These are phyloP conservation scores for Colletotrichum higginsianum DNA, from an alignment of 2,329 filamentous ascomycete genomes.

Conservation along the genomic window DNA sequence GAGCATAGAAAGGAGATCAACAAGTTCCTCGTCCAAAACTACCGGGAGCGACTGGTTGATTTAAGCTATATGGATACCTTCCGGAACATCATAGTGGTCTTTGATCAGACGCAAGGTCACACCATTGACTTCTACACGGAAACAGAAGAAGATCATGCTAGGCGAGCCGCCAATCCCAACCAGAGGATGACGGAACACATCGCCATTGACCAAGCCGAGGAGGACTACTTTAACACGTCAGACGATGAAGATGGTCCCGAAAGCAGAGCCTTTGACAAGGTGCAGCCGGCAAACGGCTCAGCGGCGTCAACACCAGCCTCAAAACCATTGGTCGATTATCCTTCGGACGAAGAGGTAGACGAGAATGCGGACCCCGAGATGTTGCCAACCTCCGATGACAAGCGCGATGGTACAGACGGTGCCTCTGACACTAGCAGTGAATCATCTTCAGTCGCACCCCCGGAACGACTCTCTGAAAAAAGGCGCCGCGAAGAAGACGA, in stretches of 20 bases:
- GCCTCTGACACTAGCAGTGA: slow-evolving; percentile 33
- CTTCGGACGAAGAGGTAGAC: slow-evolving; percentile 86
- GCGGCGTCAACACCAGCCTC: slow-evolving; percentile 65
- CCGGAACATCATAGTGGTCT: slow-evolving; percentile 79
- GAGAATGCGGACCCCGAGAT: slow-evolving; percentile 71
- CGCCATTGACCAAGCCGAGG: slow-evolving; percentile 82
- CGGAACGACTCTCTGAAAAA: slow-evolving; percentile 89
- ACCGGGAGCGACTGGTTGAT: slow-evolving; percentile 80
- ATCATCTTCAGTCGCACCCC: slow-evolving; percentile 64
- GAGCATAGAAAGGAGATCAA: slow-evolving; percentile 87
- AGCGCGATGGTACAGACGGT: slow-evolving; percentile 43
- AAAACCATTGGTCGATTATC: slow-evolving; percentile 90
- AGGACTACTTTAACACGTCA: slow-evolving; percentile 93
- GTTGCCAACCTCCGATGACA: slow-evolving; percentile 45
- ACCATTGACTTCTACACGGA: slow-evolving; percentile 82
- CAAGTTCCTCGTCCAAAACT: slow-evolving; percentile 86
- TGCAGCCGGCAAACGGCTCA: slow-evolving; percentile 70
- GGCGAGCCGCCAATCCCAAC: slow-evolving; percentile 58
- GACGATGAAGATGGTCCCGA: slow-evolving; percentile 69
- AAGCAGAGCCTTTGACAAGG: slow-evolving; percentile 51
- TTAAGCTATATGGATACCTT: slow-evolving; percentile 92
- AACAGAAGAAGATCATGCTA: slow-evolving; percentile 72
- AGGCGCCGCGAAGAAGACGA: slow-evolving; percentile 93
- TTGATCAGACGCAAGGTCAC: slow-evolving; percentile 83
- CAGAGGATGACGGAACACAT: slow-evolving; percentile 80